A percentile compares a stretch with the other conserved stretches of the same genome.
Evolutionary conservation across 768 basidiomycete genomes (phyloP).

Genomic region (Pleurotus salmoneostramineus): DNA sequence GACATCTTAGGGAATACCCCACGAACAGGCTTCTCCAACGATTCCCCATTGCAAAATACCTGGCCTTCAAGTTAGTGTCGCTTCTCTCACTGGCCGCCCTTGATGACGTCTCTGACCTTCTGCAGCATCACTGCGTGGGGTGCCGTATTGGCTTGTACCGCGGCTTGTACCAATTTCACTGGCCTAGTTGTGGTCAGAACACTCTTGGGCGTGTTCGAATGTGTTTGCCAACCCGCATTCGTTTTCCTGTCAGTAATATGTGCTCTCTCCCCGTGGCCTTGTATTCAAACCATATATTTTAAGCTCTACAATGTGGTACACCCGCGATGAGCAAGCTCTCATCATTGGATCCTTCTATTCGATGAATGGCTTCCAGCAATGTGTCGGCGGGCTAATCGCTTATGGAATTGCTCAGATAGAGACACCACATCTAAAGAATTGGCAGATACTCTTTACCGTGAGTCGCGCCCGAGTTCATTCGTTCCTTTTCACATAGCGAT

Average conservation of each 20-base stretch:
- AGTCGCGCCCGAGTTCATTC: slow-evolving; percentile 2
- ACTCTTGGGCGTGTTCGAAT: slow-evolving; percentile 43
- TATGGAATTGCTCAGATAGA: slow-evolving; percentile 46
- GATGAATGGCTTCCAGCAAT: slow-evolving; percentile 46
- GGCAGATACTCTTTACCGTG: slow-evolving; percentile 45
- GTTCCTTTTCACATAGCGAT: slow-evolving; percentile 11
- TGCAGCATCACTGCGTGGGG: slow-evolving; percentile 38
- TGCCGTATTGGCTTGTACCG: slow-evolving; percentile 42
- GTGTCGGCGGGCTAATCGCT: slow-evolving; percentile 44
- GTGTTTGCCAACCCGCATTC: slow-evolving; percentile 44
- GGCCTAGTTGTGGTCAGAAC: slow-evolving; percentile 43
- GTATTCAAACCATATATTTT: background rate
- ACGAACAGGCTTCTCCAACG: slow-evolving; percentile 45
- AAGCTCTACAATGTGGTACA: slow-evolving; percentile 51
- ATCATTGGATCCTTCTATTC: slow-evolving; percentile 41
- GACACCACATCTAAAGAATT: slow-evolving; percentile 37
- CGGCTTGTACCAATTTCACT: slow-evolving; percentile 40
- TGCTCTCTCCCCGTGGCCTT: background rate
- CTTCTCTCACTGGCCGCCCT: background rate
- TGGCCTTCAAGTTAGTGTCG: slow-evolving; percentile 34
- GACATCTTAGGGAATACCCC: slow-evolving; percentile 41
- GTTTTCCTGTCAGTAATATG: slow-evolving; percentile 31
- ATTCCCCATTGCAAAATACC: slow-evolving; percentile 46
- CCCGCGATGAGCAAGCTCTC: slow-evolving; percentile 44
- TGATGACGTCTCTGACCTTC: background rate